Base-by-base conservation (phyloP, 441 rosid genomes). In the Croton laevigatus region DNA sequence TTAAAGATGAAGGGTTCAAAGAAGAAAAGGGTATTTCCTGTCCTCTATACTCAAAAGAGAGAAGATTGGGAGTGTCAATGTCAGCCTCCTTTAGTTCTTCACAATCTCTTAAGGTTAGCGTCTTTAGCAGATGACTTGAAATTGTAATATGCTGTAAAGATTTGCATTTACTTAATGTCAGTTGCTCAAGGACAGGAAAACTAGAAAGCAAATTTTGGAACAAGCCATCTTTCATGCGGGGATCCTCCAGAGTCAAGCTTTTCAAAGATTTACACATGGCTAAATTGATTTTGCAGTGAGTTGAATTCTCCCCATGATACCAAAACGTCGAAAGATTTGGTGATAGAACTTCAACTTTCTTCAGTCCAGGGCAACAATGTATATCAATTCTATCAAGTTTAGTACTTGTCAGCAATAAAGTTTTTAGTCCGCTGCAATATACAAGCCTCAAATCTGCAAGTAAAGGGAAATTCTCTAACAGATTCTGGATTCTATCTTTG, bases 1-100 rank as follows among this genome's bases (percentile, higher is more conserved):
- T 69, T 72, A 83, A 54, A 69, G 62, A 36, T 3, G 53, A 68
- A 73, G 84, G 79, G 53, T 74, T 68, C 70, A 83, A 68, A 45
- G 67, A 75, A 59, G 66, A 62, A 65, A 78, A 78, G n/a, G 81
- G 79, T 67, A 79, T 66, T n/a, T 45, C 19, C 19, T 63, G 52
- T 54, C 81, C 83, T 72, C 69, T 80, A 58, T 77, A 83, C 72
- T 81, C 81, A 3, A 83, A 79, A 6, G 77, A 77, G 23, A 66
- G 53, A 59, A 84, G 85, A 69, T 75, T 81, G 9, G 73, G 83
- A 54, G 78, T 36, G 55, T 75, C 68, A 36, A 79, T 75, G 54
- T 73, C 71, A 59, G 77, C 79, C 48, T 73, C 78, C 22, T 4
- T 5, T 51, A 84, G 65, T 36, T 19, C 17, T 46, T 36, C 54